Evolutionary conservation across 495 filamentous ascomycete species (phyloP).

Genomic region (Filosporella fistucella): DNA sequence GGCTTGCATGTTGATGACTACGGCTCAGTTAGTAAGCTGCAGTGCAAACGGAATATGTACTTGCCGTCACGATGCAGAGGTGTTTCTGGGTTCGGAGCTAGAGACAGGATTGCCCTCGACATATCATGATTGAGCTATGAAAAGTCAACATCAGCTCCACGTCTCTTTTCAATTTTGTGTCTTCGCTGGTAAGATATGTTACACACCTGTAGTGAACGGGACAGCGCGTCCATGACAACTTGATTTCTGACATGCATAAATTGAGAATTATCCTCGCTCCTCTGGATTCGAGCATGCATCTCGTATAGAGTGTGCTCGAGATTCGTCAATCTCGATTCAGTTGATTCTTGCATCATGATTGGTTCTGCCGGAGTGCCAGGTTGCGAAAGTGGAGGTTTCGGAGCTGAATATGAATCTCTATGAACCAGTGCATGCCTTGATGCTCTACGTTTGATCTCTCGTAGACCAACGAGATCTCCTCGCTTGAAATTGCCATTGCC

Average conservation of each 20-base stretch:
- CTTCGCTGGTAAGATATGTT: too few relatives aligned
- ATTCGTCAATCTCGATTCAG: slow-evolving; percentile 67
- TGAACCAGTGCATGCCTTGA: slow-evolving; percentile 94
- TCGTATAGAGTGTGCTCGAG: slow-evolving; percentile 84
- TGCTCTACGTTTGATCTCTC: slow-evolving; percentile 96
- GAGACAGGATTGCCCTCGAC: slow-evolving; percentile 62
- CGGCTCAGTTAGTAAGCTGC: slow-evolving; percentile 11
- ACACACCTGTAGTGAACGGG: slow-evolving; percentile 69
- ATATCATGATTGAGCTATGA: slow-evolving; percentile 64
- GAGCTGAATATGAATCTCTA: slow-evolving; percentile 81
- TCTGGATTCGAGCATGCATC: slow-evolving; percentile 65
- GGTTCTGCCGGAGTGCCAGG: slow-evolving; percentile 83
- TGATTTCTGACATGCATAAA: slow-evolving; percentile 78
- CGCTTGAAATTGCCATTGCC: slow-evolving; percentile 96
- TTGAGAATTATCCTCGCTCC: slow-evolving; percentile 79
- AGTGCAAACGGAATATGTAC: slow-evolving; percentile 24
- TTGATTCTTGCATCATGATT: slow-evolving; percentile 62
- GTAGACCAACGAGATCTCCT: slow-evolving; percentile 83
- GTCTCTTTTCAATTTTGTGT: too few relatives aligned
- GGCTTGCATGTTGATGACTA: slow-evolving; percentile 75
- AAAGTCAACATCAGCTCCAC: slow-evolving; percentile 1
- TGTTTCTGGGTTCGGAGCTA: slow-evolving; percentile 63
- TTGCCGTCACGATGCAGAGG: slow-evolving; percentile 59
- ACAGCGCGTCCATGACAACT: slow-evolving; percentile 73
- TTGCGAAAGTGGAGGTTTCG: slow-evolving; percentile 65